Evolutionary conservation across 106 monocot species (phyloP), one percentile per base, ranked within the genome.

Genomic region (Dioscorea zingiberensis): DNA sequence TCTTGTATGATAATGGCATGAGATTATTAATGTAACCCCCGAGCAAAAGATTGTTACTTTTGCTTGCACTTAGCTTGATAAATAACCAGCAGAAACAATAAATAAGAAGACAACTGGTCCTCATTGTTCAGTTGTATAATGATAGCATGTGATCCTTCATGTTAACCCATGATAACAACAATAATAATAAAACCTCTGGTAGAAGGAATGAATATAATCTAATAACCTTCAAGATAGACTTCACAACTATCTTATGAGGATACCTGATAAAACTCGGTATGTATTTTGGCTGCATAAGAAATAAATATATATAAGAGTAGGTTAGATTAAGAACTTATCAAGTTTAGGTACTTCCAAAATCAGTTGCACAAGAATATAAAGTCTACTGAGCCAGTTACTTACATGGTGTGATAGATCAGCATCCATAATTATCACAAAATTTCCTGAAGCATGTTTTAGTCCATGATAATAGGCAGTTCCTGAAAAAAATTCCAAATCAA

Each of bases 351-450:
- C 18, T 59, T 25, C 51, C 68, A 29, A 19, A 58, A 28, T 10
- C 27, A n/a, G 29, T 32, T 11, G 14, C 38, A 0, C 10, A 38
- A 38, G 6, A n/a, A n/a, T n/a, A n/a, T n/a, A n/a, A n/a, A n/a
- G n/a, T n/a, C n/a, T n/a, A n/a, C n/a, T n/a, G n/a, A n/a, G n/a
- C n/a, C n/a, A n/a, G 38, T 38, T 8, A 19, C 80, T 29, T 89
- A 93, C 98, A 85, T 99, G 98, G 58, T 99, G 98, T 26, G 98
- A 99, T 32, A 99, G 72, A 81, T 99, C 98, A 27, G 98, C 93
- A 73, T 99, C 98, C 98, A 99, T 99, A 44, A 99, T 93, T 21
- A 99, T 65, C 13, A 99, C 84, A 80, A 89, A 99, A 30, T 99
- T 76, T 15, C 98, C 98, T 54, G 89, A 86, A 27, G 98, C 98